Conservation (phyloP, 176 grass and related monocot species). For the Bonia amplexicaulis region DNA sequence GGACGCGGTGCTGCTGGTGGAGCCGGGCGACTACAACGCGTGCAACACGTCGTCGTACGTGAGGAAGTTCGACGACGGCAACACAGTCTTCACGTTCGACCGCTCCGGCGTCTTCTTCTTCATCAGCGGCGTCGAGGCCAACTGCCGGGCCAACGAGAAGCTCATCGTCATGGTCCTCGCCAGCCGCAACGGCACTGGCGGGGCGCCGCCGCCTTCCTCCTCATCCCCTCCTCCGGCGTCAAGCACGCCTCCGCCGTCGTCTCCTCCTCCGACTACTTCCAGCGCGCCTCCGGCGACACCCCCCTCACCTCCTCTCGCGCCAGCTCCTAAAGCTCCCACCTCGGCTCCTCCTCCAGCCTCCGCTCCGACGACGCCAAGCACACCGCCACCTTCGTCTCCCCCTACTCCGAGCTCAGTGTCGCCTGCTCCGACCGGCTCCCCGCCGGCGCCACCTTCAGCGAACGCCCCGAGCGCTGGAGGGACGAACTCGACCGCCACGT, state of each 20-base stretch:
- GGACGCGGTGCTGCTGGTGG: conserved; percentile 69
- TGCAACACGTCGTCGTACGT: conserved; percentile 77
- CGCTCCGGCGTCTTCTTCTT: conserved; percentile 63
- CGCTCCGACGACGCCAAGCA: background rate
- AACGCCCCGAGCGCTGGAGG: background rate
- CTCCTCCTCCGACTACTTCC: conserved; percentile 15
- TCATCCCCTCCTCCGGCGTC: background rate
- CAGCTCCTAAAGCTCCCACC: background rate
- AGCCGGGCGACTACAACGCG: conserved; percentile 52
- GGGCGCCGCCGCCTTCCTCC: background rate
- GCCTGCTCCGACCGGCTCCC: background rate
- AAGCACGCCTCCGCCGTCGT: background rate
- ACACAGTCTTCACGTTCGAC: conserved; percentile 52
- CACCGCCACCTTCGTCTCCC: background rate
- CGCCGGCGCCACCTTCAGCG: background rate
- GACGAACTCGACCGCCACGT: background rate
- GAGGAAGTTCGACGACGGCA: conserved; percentile 55
- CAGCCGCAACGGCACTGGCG: conserved; percentile 10
- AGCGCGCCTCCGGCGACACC: background rate
- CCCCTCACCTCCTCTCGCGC: background rate
- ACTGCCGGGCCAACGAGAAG: conserved; percentile 67
- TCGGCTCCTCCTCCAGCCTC: background rate
- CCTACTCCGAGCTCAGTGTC: background rate
- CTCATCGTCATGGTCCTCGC: conserved; percentile 61
- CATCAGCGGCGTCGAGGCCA: conserved; percentile 66